Evolutionary conservation across 306 rosid species (phyloP), one percentile per base, ranked within the genome.

Genomic region (Vicia villosa): DNA sequence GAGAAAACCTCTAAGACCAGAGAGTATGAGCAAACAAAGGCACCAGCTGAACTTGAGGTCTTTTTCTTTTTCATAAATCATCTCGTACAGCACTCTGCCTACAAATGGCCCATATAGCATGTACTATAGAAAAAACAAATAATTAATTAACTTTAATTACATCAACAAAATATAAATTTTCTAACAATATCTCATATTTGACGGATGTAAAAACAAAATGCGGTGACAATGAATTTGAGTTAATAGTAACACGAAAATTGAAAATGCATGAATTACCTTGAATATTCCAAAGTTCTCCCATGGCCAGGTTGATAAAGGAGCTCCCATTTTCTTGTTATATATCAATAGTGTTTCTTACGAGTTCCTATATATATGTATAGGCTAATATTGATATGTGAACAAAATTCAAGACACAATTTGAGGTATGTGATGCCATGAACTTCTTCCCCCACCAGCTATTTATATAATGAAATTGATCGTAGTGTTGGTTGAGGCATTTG

Each of bases 261-360:
- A 32, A 32, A 6, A 32, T 32, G 37, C 37, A 59, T 66, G 38
- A 21, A 46, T 46, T 84, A 92, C 98, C 98, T 92, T 92, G 79
- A 74, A 83, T 41, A 42, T 7, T 43, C 98, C 98, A 36, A 89
- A 38, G 57, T 89, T 83, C 26, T 87, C 84, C 95, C 98, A 86
- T 5, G 98, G 98, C 96, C 95, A 92, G 62, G 85, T 17, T 21
- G 95, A 70, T 74, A 89, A 77, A 45, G 92, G 86, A 86, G 86
- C 86, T 56, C 60, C 92, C 91, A 89, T 88, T 51, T 67, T 70
- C 8, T 34, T 34, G 9, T 34, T 6, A n/a, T 34, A 34, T 65
- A 10, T 45, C 36, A 5, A 20, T 17, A 15, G 4, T 5, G 11
- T 8, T 36, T 9, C 10, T 45, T n/a, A 45, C 34, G 10, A 6